Base-by-base conservation (phyloP, 495 filamentous ascomycete species). In the Pyronema omphalodes region DNA sequence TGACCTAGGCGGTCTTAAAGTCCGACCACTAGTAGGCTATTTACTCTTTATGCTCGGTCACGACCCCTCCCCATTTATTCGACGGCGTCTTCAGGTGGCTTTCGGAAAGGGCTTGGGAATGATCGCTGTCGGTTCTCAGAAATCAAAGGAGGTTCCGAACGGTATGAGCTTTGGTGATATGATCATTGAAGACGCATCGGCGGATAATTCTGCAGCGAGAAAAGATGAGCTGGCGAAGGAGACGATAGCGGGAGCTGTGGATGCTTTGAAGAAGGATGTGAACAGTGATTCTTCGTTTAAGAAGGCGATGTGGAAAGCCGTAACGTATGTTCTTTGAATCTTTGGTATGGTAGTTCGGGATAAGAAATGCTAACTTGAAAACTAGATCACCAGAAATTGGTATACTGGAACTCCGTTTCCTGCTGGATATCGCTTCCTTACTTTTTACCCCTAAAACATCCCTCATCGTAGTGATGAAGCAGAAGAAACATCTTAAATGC, bases 41-140 rank as follows among this genome's bases (percentile, higher is more conserved):
- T 76, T 94, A 45, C 71, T 94, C 9, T 76, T 75, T 50, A 73
- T 76, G 23, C 70, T 93, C 62, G 83, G 77, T 18, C 78, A 76
- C 5, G 89, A 95, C 65, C 74, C 76, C 9, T 95, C 91, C 1
- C 79, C 86, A 1, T 89, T 80, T 65, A 73, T 94, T 34, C 81
- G 93, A 15, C 72, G 78, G 29, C 72, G 74, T 15, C 71, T 94
- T 6, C 76, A 84, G 54, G 71, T 72, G 53, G 64, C 81, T 0
- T 79, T 96, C 62, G 78, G 74, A 51, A 74, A 72, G 50, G 82
- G 79, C 0, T 71, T 99, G 35, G 93, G 85, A 2, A 74, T 78
- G 52, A 75, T 94, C 52, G 89, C 89, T 3, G 76, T 93, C 45
- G 87, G 85, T 33, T 79, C 84, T 48, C 61, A 66, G 7, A 70